Evolutionary conservation across 75 land plant genomes (phyloP).

Genomic region (Selaginella tamariscina): DNA sequence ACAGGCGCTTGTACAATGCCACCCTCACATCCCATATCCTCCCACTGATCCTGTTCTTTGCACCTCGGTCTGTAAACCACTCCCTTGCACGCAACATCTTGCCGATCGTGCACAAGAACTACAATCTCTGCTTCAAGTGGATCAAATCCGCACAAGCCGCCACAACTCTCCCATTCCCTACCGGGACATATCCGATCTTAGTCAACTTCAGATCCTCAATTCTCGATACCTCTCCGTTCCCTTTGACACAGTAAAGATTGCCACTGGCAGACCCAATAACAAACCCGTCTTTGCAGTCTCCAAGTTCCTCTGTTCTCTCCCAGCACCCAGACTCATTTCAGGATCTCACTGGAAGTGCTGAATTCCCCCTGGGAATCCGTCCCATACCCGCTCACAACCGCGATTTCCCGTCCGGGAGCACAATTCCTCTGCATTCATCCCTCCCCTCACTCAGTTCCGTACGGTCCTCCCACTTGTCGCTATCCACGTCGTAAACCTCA

Average conservation of each 20-base stretch:
- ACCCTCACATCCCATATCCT: not conserved
- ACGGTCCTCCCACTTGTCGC: constrained; percentile 39
- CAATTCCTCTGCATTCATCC: constrained; percentile 53
- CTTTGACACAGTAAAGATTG: not conserved
- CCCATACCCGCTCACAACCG: constrained; percentile 54
- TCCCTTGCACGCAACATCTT: not conserved
- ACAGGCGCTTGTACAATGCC: not conserved
- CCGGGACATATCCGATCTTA: not conserved
- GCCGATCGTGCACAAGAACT: not conserved
- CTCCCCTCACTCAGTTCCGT: constrained; percentile 40
- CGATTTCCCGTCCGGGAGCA: constrained; percentile 21
- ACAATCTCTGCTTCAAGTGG: not conserved
- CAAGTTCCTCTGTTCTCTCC: constrained; percentile 28
- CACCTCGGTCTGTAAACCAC: not conserved
- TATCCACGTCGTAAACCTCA: constrained; percentile 33
- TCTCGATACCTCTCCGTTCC: not conserved
- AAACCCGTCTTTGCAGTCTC: no score
- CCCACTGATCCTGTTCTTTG: not conserved
- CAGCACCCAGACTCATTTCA: constrained; percentile 27
- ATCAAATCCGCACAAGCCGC: not conserved
- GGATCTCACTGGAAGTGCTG: constrained; percentile 30
- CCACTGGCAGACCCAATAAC: not conserved
- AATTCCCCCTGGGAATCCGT: constrained; percentile 56
- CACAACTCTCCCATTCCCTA: not conserved
- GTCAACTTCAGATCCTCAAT: not conserved